Evolutionary conservation across 176 grass and related monocot species (phyloP), one percentile per base, ranked within the genome.

Genomic region (Ampelocalamus luodianensis): DNA sequence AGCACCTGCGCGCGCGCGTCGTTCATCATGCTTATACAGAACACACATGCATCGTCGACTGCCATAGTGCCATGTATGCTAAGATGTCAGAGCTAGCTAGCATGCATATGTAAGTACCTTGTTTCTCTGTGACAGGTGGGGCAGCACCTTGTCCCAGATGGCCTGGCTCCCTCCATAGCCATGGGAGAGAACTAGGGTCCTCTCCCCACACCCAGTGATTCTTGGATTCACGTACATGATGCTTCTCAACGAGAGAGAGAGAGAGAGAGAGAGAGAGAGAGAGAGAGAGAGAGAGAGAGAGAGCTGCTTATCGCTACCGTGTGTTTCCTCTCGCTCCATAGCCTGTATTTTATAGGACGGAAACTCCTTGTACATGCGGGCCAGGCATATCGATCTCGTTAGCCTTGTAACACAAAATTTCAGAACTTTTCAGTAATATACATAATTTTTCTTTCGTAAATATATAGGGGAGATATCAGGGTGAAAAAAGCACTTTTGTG

Each of bases 81-180:
- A 39, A 58, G 73, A 10, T 65, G 17, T 1, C 45, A 8, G 26
- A 65, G 49, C 27, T 85, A 65, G 49, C 27, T 85, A 15, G 22
- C 53, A n/a, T 29, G 39, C 17, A 22, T 65, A 67, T 12, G 3
- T 10, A 27, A 24, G 20, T 55, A 84, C 87, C 87, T 79, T 84
- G 88, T 89, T 74, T 45, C 40, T 86, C 66, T 78, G 51, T 22
- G 79, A 46, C 22, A 92, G 72, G 26, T 79, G 64, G 49, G 90
- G 46, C 10, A 92, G 5, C 11, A 92, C 60, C 12, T 75, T 89
- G 69, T 97, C 92, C 95, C 95, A 97, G 53, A 91, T 56, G 26
- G 85, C 69, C 38, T 97, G 95, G 82, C 84, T 92, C 12, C 26
- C 81, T 20, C 95, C 92, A 43, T 89, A 97, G 71, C 92, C 95